Evolutionary conservation across 495 filamentous ascomycete genomes (phyloP), one percentile per base, ranked within the genome.

Genomic region (Monascus purpureus): DNA sequence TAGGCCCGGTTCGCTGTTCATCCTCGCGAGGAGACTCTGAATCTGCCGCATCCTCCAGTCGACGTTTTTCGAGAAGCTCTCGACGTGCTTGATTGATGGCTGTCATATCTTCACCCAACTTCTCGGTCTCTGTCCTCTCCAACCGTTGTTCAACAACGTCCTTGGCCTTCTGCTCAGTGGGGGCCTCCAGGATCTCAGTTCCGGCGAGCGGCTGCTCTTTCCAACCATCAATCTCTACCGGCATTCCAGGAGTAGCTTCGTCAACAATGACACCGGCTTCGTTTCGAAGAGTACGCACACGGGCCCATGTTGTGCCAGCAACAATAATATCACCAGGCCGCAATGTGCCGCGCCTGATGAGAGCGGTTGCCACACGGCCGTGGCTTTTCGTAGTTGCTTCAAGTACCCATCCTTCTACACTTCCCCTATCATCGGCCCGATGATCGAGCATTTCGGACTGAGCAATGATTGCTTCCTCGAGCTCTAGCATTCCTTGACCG

Each of bases 201-300:
- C 92, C 92, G 9, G 92, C 92, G n/a, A 62, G 59, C 0, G 92
- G 87, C 27, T 88, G 80, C 31, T 93, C 86, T 40, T 75, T 75
- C 92, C 92, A 99, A 3, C 92, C 92, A 36, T 93, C 77, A 29
- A 99, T 70, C 48, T 95, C 84, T 5, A 94, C 81, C 0, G 90
- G 86, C 23, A 76, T 83, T 5, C 90, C 92, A 0, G 92, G 92
- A 0, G 75, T 71, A n/a, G 85, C 84, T 47, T 75, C 75, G 8
- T 59, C 42, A 20, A 96, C 64, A 8, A 73, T 57, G 12, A 71
- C 52, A 18, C 90, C 85, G 12, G 81, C 80, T 62, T 96, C 86
- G 46, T 95, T 92, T 11, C 75, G 69, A 9, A 99, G 66, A 7
- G 73, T 73, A 11, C 84, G 75, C 15, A 96, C 77, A 37, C 80